These are phyloP conservation scores for Trypanosoma brucei DNA, from an alignment of 208 protist genomes.

Conservation along the genomic window DNA sequence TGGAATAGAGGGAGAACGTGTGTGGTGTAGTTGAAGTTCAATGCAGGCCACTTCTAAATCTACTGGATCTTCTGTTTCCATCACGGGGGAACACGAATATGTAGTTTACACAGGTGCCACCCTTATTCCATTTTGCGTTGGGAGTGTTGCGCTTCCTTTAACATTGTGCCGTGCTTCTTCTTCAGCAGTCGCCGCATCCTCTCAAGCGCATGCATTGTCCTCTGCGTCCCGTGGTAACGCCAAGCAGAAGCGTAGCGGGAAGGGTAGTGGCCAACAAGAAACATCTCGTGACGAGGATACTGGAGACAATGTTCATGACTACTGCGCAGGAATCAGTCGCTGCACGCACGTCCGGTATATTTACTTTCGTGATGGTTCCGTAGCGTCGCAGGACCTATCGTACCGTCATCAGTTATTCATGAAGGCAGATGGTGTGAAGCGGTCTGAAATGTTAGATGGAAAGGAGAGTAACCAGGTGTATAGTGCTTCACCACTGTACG, in stretches of 20 bases:
- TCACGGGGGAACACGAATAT: constrained; percentile 8
- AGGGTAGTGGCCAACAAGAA: not conserved
- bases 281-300: not conserved
- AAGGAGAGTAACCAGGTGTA: not conserved
- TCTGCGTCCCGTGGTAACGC: not conserved
- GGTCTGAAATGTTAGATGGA: not conserved
- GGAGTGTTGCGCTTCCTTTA: constrained; percentile 24
- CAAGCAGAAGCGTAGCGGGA: not conserved
- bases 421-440: not conserved
- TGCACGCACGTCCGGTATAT: constrained; percentile 74
- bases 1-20: not conserved
- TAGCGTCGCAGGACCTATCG: constrained; percentile 47
- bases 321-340: constrained; percentile 26
- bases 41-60: not conserved
- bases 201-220: not conserved
- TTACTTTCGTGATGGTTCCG: constrained; percentile 70
- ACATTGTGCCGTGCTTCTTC: constrained; percentile 8
- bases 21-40: not conserved
- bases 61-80: not conserved
- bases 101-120: constrained; percentile 59
- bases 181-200: not conserved
- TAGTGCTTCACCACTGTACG: constrained; percentile 66
- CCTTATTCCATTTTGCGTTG: constrained; percentile 48
- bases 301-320: constrained; percentile 12
- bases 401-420: constrained; percentile 48